These are phyloP conservation scores for Paraphaeosphaeria minitans DNA, from an alignment of 2,329 filamentous ascomycete species.

Conservation along the genomic window DNA sequence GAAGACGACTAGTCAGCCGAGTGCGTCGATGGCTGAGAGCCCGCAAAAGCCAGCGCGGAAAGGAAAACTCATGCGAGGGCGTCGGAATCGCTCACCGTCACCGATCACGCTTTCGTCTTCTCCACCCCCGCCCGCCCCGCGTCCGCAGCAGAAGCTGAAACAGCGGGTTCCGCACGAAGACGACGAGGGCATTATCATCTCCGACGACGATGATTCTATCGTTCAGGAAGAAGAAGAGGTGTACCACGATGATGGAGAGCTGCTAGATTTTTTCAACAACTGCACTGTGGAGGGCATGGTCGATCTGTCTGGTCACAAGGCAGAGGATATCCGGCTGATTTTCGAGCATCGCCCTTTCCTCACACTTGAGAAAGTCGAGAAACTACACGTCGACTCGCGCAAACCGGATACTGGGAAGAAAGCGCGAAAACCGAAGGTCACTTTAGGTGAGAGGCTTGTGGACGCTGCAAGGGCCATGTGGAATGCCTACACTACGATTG, in stretches of 20 bases:
- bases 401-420: slow-evolving; percentile 40
- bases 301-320: slow-evolving; percentile 78
- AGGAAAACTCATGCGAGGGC: slow-evolving; percentile 57
- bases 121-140: slow-evolving; percentile 20
- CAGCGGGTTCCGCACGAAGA: slow-evolving; percentile 31
- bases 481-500: slow-evolving; percentile 79
- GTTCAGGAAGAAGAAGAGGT: slow-evolving; percentile 37
- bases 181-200: slow-evolving; percentile 42
- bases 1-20: slow-evolving; percentile 24
- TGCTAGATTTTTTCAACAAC: slow-evolving; percentile 83
- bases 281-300: slow-evolving; percentile 76
- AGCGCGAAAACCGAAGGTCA: slow-evolving; percentile 48
- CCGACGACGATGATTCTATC: slow-evolving; percentile 52
- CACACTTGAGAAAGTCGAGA: slow-evolving; percentile 67
- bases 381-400: slow-evolving; percentile 57
- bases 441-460: slow-evolving; percentile 70
- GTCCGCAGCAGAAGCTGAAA: slow-evolving; percentile 26
- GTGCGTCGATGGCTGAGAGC: slow-evolving; percentile 22
- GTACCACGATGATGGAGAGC: slow-evolving; percentile 55
- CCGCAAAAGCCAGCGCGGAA: slow-evolving; percentile 34
- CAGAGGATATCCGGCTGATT: slow-evolving; percentile 70
- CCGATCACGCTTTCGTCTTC: slow-evolving; percentile 7
- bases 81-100: slow-evolving; percentile 45
- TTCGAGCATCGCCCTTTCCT: slow-evolving; percentile 76
- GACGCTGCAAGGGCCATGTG: slow-evolving; percentile 75